Percentiles rank a stretch among this genome's conserved stretches.
phyloP scores from a whole-genome alignment of 257 asterid genomes.

The Phtheirospermum japonicum region DNA sequence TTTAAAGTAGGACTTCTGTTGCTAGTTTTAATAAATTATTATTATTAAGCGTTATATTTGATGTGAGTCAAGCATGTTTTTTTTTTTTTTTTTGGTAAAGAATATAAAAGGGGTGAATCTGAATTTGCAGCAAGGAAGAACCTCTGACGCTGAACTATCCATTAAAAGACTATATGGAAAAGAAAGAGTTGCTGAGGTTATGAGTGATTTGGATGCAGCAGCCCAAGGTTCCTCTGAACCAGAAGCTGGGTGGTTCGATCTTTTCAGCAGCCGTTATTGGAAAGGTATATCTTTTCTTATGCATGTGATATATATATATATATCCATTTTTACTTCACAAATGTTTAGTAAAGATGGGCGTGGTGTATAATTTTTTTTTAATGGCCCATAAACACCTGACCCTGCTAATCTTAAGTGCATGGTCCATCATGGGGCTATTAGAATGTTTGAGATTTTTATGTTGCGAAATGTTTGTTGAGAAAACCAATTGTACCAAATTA shows the following conservation, averaged over 20 bases:
- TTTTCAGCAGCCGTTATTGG: conserved; percentile 80
- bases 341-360: not conserved
- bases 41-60: not conserved
- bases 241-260: conserved; percentile 97
- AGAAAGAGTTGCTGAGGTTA: conserved; percentile 87
- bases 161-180: conserved; percentile 71
- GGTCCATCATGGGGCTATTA: not conserved
- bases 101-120: conserved; percentile 21
- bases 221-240: conserved; percentile 70
- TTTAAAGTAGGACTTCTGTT: conserved; percentile 9
- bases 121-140: conserved; percentile 72
- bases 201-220: conserved; percentile 72
- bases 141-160: conserved; percentile 65
- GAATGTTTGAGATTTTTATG: not conserved
- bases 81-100: too few relatives aligned
- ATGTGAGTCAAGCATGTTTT: conserved; percentile 2
- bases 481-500: not conserved
- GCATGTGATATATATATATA: not conserved
- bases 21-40: not conserved
- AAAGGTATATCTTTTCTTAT: conserved; percentile 53
- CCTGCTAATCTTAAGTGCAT: not conserved
- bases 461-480: not conserved
- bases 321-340: not conserved
- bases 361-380: conserved; percentile 3
- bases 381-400: not conserved